These are phyloP conservation scores for Chlorella sp. DNA, from an alignment of 139 green algal species.

Conservation along the genomic window DNA sequence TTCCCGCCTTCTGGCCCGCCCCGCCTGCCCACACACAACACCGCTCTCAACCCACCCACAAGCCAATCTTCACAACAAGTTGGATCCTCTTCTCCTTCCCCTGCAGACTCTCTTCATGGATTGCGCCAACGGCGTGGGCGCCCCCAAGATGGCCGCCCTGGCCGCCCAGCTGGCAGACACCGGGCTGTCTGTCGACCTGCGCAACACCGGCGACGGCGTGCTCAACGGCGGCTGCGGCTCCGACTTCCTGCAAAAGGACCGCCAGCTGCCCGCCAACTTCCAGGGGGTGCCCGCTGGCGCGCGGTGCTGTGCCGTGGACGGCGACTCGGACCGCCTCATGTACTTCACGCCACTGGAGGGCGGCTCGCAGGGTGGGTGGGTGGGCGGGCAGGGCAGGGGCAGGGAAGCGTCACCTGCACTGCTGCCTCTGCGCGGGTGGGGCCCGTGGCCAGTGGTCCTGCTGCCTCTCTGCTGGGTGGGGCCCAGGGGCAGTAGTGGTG, in stretches of 20 bases:
- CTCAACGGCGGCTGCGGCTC: slow-evolving; percentile 92
- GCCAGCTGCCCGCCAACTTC: slow-evolving; percentile 61
- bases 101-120: slow-evolving; percentile 81
- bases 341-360: slow-evolving; percentile 78
- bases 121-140: slow-evolving; percentile 95
- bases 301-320: slow-evolving; percentile 79
- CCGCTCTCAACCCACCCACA: too few species aligned
- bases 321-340: slow-evolving; percentile 96
- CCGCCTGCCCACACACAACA: too few species aligned
- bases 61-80: neutral
- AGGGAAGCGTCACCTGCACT: neutral
- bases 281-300: slow-evolving; percentile 32
- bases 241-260: slow-evolving; percentile 97
- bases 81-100: neutral
- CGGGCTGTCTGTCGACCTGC: slow-evolving; percentile 61
- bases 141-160: slow-evolving; percentile 67
- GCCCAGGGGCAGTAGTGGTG: too few species aligned
- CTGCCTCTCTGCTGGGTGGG: too few species aligned
- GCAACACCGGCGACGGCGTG: slow-evolving; percentile 49
- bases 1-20: neutral
- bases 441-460: neutral
- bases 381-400: neutral
- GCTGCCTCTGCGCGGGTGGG: neutral
- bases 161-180: slow-evolving; percentile 41
- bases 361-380: neutral